Percentiles rank a stretch among this genome's conserved stretches.
phyloP scores from a whole-genome alignment of 495 filamentous ascomycete species.

The Tuber aestivum region DNA sequence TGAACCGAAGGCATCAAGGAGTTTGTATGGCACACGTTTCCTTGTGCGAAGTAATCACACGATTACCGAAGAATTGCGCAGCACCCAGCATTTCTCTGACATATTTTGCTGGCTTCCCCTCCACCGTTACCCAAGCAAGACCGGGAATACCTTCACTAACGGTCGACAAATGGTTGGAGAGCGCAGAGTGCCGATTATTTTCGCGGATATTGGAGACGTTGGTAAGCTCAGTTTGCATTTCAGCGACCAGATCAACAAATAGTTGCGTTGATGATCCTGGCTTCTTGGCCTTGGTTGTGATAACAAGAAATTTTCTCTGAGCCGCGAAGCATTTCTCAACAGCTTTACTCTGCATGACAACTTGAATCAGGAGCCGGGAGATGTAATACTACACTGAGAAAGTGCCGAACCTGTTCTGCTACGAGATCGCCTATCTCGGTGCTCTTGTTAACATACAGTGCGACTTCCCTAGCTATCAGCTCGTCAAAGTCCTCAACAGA shows the following conservation, averaged over 20 bases:
- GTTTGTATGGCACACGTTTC: slow-evolving; percentile 65
- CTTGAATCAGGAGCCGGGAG: slow-evolving; percentile 11
- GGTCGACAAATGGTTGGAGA: slow-evolving; percentile 72
- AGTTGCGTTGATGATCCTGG: slow-evolving; percentile 63
- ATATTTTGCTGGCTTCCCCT: slow-evolving; percentile 71
- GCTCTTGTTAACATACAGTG: slow-evolving; percentile 71
- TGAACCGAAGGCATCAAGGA: not conserved
- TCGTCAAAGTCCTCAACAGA: slow-evolving; percentile 79
- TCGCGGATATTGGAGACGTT: slow-evolving; percentile 72
- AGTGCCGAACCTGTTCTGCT: slow-evolving; percentile 63
- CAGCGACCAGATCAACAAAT: slow-evolving; percentile 69
- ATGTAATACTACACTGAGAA: not conserved
- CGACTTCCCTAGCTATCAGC: slow-evolving; percentile 68
- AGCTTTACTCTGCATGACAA: slow-evolving; percentile 35
- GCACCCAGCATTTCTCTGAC: slow-evolving; percentile 70
- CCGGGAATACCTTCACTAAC: slow-evolving; percentile 84
- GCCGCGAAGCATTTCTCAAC: slow-evolving; percentile 59
- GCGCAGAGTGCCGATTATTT: slow-evolving; percentile 61
- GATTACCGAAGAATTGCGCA: slow-evolving; percentile 86
- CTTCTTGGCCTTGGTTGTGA: slow-evolving; percentile 87
- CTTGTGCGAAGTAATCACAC: slow-evolving; percentile 80
- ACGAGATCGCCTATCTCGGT: slow-evolving; percentile 69
- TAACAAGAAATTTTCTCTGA: slow-evolving; percentile 77
- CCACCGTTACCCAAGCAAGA: slow-evolving; percentile 76
- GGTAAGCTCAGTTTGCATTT: slow-evolving; percentile 70